These are phyloP conservation scores for Globisporangium cystogenes DNA, from an alignment of 352 stramenopile species.

Conservation along the genomic window DNA sequence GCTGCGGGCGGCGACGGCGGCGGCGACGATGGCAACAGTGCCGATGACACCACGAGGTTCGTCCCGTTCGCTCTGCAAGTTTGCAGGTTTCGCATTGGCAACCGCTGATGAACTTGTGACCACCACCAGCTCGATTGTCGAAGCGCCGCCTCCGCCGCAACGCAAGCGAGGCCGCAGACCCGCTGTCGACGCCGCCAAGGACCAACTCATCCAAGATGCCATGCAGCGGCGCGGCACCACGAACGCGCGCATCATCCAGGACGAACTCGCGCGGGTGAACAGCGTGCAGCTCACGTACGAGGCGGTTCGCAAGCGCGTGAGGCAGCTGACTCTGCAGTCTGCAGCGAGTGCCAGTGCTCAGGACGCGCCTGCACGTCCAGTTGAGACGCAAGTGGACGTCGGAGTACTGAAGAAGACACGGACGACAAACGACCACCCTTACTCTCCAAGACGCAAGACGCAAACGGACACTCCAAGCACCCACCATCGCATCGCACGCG, in stretches of 20 bases:
- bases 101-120: background rate
- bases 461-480: background rate
- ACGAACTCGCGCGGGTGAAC: constrained; percentile 16
- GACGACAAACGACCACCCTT: background rate
- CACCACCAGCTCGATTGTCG: background rate
- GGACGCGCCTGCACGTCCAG: background rate
- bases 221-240: constrained; percentile 15
- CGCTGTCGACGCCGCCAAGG: constrained; percentile 8
- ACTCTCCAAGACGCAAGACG: background rate
- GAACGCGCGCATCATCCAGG: constrained; percentile 18
- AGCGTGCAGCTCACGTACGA: constrained; percentile 23
- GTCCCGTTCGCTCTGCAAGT: too few relatives aligned
- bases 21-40: too few relatives aligned
- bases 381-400: background rate
- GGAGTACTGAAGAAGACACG: background rate
- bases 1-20: too few relatives aligned
- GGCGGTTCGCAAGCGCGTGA: constrained; percentile 17
- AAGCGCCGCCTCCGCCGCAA: background rate
- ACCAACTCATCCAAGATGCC: constrained; percentile 10
- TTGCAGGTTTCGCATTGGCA: too few relatives aligned
- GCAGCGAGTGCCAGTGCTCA: too few relatives aligned
- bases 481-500: constrained; percentile 16
- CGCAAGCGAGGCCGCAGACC: constrained; percentile 10
- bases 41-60: too few relatives aligned
- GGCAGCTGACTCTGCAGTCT: constrained; percentile 13